These are phyloP conservation scores for Brassica cretica DNA, from an alignment of 345 rosid genomes.

Conservation along the genomic window DNA sequence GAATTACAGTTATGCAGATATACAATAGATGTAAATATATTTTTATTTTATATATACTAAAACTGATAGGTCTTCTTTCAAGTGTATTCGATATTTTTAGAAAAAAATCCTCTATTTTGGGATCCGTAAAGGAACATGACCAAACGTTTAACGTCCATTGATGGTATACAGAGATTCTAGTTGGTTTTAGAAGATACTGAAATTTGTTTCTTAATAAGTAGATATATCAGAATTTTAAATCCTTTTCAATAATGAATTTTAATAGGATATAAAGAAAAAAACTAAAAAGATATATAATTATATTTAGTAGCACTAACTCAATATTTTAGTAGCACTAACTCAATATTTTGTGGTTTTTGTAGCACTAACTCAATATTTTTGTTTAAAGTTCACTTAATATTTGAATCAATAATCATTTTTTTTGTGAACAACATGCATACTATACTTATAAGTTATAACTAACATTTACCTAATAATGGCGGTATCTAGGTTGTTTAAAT, in stretches of 20 bases:
- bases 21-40: constrained; percentile 2
- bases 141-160: neutral
- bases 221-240: neutral
- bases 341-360: neutral
- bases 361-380: neutral
- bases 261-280: neutral
- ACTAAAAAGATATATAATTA: too few species aligned
- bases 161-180: neutral
- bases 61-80: neutral
- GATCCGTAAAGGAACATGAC: neutral
- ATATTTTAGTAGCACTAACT: too few species aligned
- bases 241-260: neutral
- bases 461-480: neutral
- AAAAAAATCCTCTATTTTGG: neutral
- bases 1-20: neutral
- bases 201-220: constrained; percentile 4
- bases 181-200: constrained; percentile 3
- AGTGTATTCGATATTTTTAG: neutral
- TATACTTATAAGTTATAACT: neutral
- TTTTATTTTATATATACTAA: neutral
- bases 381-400: neutral
- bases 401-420: neutral
- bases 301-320: too few species aligned
- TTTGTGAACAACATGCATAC: neutral
- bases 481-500: neutral